These are phyloP conservation scores for Ophiostoma quercus DNA, from an alignment of 2,329 filamentous ascomycete species.

Conservation along the genomic window DNA sequence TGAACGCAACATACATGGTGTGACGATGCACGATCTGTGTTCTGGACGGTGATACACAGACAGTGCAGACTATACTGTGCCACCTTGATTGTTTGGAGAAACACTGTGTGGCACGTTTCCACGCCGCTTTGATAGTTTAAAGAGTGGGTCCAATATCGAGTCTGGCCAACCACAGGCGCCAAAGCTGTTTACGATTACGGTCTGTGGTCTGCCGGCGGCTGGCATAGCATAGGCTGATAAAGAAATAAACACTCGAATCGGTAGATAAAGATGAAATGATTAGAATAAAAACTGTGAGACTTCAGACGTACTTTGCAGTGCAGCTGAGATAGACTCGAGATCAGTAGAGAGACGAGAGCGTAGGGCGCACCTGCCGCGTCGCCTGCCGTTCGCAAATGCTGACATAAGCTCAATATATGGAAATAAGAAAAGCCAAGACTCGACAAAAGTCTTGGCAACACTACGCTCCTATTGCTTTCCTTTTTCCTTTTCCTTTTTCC, in stretches of 20 bases:
- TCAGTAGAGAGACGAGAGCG: neutral
- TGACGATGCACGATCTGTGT: neutral
- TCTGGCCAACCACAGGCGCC: neutral
- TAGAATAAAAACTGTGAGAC: neutral
- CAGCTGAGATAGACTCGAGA: conserved; percentile 1
- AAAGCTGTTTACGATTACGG: neutral
- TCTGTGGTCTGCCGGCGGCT: neutral
- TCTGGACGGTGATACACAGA: neutral
- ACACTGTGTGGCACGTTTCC: neutral
- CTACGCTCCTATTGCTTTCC: neutral
- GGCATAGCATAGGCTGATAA: neutral
- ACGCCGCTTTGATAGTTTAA: conserved; percentile 14
- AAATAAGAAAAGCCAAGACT: conserved; percentile 12
- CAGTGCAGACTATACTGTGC: neutral
- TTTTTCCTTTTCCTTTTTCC: conserved; percentile 4
- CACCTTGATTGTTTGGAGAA: neutral
- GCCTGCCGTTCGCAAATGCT: neutral
- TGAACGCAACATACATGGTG: neutral
- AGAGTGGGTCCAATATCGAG: conserved; percentile 13
- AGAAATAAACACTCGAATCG: neutral
- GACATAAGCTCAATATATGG: neutral
- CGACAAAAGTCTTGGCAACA: conserved; percentile 16
- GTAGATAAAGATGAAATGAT: neutral
- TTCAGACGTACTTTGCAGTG: neutral
- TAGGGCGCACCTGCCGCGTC: neutral